phyloP scores from a whole-genome alignment of 148 eudicot species.

The Camellia granthamiana region DNA sequence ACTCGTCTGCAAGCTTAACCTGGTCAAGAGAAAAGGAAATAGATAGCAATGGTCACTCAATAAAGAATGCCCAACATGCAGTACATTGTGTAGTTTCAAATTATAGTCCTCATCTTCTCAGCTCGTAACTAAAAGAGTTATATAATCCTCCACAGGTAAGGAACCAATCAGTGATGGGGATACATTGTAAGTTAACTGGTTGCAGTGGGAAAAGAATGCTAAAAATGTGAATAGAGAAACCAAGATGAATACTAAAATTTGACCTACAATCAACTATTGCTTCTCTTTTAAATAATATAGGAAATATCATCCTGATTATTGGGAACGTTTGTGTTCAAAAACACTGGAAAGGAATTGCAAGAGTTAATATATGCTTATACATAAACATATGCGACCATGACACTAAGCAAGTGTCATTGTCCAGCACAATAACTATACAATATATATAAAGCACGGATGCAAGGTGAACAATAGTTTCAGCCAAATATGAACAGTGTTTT shows the following conservation, averaged over 20 bases:
- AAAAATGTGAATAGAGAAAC: neutral
- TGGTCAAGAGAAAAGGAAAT: conserved; percentile 3
- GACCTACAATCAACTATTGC: neutral
- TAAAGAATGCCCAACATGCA: neutral
- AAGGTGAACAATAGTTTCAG: too few relatives aligned
- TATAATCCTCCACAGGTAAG: neutral
- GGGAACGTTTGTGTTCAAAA: too few relatives aligned
- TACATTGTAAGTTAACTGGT: neutral
- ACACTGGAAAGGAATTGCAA: too few relatives aligned
- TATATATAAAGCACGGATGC: too few relatives aligned
- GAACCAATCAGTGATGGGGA: neutral
- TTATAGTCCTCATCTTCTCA: neutral
- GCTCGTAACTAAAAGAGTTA: neutral
- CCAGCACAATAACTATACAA: too few relatives aligned
- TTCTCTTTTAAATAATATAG: too few relatives aligned
- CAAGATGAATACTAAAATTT: neutral
- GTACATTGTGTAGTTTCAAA: neutral
- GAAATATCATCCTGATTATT: too few relatives aligned
- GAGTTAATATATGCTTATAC: too few relatives aligned
- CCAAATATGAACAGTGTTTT: too few relatives aligned
- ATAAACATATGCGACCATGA: too few relatives aligned
- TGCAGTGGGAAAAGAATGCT: neutral
- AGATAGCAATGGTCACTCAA: neutral
- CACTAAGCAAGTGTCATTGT: too few relatives aligned
- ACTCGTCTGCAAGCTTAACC: too few relatives aligned